phyloP scores from a whole-genome alignment of 176 grass and related monocot species.

The Chrysopogon serrulatus region DNA sequence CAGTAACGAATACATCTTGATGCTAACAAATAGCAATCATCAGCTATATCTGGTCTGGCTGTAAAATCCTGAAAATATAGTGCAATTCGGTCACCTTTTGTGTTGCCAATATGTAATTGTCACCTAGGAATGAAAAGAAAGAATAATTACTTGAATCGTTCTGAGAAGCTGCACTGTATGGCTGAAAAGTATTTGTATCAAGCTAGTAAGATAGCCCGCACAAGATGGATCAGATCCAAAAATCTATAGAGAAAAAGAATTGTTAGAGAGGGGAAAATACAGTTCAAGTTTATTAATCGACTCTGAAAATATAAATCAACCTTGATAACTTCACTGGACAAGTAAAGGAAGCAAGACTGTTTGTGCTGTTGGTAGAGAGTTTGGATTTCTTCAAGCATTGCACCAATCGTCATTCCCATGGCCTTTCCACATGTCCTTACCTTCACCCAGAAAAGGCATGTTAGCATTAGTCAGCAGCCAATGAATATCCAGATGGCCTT shows the following conservation, averaged over 20 bases:
- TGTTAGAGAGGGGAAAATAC: not conserved
- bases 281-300: slow-evolving; percentile 1
- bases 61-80: slow-evolving; percentile 82
- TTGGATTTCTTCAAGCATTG: slow-evolving; percentile 94
- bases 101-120: not conserved
- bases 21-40: slow-evolving; percentile 89
- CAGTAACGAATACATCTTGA: slow-evolving; percentile 96
- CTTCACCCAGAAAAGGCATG: slow-evolving; percentile 44
- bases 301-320: slow-evolving; percentile 23
- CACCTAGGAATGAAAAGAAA: slow-evolving; percentile 3
- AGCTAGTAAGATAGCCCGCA: slow-evolving; percentile 64
- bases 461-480: not conserved
- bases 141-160: slow-evolving; percentile 67
- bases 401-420: slow-evolving; percentile 83
- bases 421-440: slow-evolving; percentile 86
- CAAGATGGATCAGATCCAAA: slow-evolving; percentile 88
- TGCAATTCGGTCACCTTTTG: not conserved
- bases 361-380: slow-evolving; percentile 83
- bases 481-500: not conserved
- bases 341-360: slow-evolving; percentile 91
- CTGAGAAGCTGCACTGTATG: slow-evolving; percentile 80
- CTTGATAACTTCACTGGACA: slow-evolving; percentile 99
- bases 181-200: slow-evolving; percentile 77
- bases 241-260: slow-evolving; percentile 50
- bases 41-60: slow-evolving; percentile 88